These are phyloP conservation scores for Ampelocalamus luodianensis DNA, from an alignment of 176 grass and related monocot genomes.

Conservation along the genomic window DNA sequence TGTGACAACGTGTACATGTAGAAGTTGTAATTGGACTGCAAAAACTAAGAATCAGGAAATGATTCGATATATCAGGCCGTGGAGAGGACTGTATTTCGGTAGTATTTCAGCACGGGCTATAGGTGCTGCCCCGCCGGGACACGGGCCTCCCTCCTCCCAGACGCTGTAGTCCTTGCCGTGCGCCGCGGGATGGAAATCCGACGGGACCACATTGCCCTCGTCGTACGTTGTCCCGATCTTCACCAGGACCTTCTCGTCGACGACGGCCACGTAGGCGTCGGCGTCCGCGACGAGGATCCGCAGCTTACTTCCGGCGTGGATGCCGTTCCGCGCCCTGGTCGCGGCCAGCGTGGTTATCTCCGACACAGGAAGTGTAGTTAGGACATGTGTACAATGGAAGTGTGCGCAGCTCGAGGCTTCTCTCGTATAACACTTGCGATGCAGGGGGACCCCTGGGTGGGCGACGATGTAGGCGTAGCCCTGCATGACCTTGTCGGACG, in stretches of 20 bases:
- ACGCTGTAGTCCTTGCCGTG: constrained; percentile 46
- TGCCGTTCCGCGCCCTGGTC: no score
- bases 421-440: no score
- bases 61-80: neutral
- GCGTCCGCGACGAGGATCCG: no score
- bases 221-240: constrained; percentile 51
- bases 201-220: constrained; percentile 39
- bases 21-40: neutral
- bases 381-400: no score
- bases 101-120: neutral
- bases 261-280: no score
- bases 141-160: constrained; percentile 48
- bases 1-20: neutral
- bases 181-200: constrained; percentile 45
- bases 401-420: no score
- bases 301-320: no score
- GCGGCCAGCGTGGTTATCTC: no score
- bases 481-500: constrained; percentile 75
- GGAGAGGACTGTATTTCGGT: no score
- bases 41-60: neutral
- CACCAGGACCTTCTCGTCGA: constrained; percentile 38
- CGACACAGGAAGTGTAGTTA: no score
- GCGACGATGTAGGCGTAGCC: constrained; percentile 85
- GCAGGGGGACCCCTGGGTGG: no score
- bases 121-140: constrained; percentile 21